Conservation (phyloP, 805 yeast genomes). For the Yamadazyma nakazawae region DNA sequence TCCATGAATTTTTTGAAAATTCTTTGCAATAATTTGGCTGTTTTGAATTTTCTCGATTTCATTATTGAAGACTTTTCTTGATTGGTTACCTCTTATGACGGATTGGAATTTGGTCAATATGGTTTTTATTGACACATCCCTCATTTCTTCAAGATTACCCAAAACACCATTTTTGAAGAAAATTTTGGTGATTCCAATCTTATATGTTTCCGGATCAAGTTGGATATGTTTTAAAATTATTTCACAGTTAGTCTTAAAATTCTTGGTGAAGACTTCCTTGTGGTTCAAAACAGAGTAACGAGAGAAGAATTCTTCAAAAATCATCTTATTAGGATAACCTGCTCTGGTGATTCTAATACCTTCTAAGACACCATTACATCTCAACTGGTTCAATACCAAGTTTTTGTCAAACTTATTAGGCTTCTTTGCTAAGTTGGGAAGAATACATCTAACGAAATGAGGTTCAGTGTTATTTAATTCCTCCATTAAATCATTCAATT, state of each 20-base stretch:
- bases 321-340: slow-evolving; percentile 92
- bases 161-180: slow-evolving; percentile 76
- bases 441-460: slow-evolving; percentile 92
- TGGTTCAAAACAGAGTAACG: slow-evolving; percentile 71
- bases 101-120: slow-evolving; percentile 64
- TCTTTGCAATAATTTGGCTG: slow-evolving; percentile 61
- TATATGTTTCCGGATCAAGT: slow-evolving; percentile 57
- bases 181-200: slow-evolving; percentile 68
- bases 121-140: slow-evolving; percentile 59
- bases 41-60: slow-evolving; percentile 65
- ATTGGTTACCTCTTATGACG: slow-evolving; percentile 57
- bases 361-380: slow-evolving; percentile 97
- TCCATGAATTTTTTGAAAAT: slow-evolving; percentile 51
- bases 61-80: slow-evolving; percentile 46
- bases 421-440: slow-evolving; percentile 78
- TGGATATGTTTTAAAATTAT: slow-evolving; percentile 59
- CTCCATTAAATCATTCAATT: slow-evolving; percentile 64
- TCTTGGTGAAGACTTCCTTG: slow-evolving; percentile 41
- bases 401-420: slow-evolving; percentile 70
- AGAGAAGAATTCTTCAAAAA: slow-evolving; percentile 72
- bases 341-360: slow-evolving; percentile 97
- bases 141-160: slow-evolving; percentile 71
- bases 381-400: slow-evolving; percentile 79
- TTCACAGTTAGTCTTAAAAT: slow-evolving; percentile 67
- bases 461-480: slow-evolving; percentile 83